Percentiles rank a stretch among this genome's conserved stretches.
phyloP scores from a whole-genome alignment of 106 monocot genomes.

The Hemerocallis citrina region DNA sequence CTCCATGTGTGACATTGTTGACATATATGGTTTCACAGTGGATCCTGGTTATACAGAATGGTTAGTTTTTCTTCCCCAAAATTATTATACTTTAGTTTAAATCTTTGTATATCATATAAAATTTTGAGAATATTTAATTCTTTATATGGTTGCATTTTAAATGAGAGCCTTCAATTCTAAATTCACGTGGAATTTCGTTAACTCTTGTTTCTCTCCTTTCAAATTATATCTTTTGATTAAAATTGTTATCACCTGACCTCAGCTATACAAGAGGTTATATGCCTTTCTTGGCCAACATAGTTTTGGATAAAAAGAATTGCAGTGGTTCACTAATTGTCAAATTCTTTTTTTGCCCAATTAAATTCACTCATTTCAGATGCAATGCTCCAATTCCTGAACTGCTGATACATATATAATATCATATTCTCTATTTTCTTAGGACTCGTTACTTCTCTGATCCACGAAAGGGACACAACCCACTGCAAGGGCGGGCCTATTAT shows the following conservation, averaged over 20 bases:
- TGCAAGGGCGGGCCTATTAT: slow-evolving; percentile 96
- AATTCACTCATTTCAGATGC: too few relatives aligned
- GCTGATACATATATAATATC: too few relatives aligned
- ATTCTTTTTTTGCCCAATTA: too few relatives aligned
- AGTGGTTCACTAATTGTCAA: too few relatives aligned
- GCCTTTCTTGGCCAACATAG: too few relatives aligned
- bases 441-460: slow-evolving; percentile 93
- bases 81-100: not conserved
- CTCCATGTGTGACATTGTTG: slow-evolving; percentile 84
- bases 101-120: not conserved
- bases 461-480: slow-evolving; percentile 89
- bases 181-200: not conserved
- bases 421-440: slow-evolving; percentile 35
- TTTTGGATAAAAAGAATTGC: too few relatives aligned
- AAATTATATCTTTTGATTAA: too few relatives aligned
- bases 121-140: too few relatives aligned
- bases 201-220: too few relatives aligned
- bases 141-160: not conserved
- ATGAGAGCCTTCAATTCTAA: not conserved
- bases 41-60: slow-evolving; percentile 98
- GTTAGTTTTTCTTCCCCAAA: slow-evolving; percentile 30
- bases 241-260: too few relatives aligned
- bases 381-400: too few relatives aligned
- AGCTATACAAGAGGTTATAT: too few relatives aligned
- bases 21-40: slow-evolving; percentile 97